Conservation (phyloP, 441 rosid genomes). For the Populus hybrid region DNA sequence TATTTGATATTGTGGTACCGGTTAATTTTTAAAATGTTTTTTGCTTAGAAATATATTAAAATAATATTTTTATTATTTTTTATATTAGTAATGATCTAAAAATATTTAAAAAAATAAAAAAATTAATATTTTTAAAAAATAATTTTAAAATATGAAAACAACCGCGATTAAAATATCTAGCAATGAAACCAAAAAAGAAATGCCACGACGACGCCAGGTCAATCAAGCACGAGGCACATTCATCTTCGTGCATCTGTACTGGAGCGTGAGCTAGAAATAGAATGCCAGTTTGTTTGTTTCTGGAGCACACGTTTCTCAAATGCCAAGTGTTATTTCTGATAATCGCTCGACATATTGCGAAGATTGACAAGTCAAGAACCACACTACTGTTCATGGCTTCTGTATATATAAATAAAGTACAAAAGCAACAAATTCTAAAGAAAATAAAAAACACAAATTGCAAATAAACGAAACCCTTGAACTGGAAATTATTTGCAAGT, state of each 20-base stretch:
- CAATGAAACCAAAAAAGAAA: not conserved
- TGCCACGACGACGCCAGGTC: not conserved
- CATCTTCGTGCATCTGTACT: not conserved
- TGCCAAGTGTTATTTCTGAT: too few species aligned
- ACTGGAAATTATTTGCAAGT: not conserved
- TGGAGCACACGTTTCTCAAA: not conserved
- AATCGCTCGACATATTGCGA: too few species aligned
- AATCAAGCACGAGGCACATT: not conserved
- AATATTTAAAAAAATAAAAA: not conserved
- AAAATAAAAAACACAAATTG: too few species aligned
- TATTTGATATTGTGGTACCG: rapidly evolving
- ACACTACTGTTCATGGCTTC: not conserved
- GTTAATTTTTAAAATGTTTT: too few species aligned
- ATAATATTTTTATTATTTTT: not conserved
- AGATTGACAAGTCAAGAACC: too few species aligned
- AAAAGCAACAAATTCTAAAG: not conserved
- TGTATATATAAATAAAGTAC: not conserved
- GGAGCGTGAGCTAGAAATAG: too few species aligned
- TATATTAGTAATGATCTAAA: not conserved
- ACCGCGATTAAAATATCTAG: too few species aligned
- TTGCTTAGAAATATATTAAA: too few species aligned
- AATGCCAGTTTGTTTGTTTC: too few species aligned
- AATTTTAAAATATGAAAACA: too few species aligned
- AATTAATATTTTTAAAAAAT: too few species aligned
- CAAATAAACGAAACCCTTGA: not conserved